Evolutionary conservation across 192 early-diverging fungal species (phyloP).

Genomic region (Rhizophagus sp.): DNA sequence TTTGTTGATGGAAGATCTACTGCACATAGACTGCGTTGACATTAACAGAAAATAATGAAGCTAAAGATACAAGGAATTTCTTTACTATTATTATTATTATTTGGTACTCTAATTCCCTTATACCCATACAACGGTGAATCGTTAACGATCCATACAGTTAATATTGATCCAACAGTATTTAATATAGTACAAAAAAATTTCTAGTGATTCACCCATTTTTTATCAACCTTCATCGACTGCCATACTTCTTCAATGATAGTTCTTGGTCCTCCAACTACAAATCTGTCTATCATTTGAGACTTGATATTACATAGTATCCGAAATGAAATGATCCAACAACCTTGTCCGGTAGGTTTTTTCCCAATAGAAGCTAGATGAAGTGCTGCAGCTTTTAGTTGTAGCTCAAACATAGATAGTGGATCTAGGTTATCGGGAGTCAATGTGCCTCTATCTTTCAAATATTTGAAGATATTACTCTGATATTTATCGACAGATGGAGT

Average conservation of each 20-base stretch:
- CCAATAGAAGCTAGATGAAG: not conserved
- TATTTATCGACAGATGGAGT: not conserved
- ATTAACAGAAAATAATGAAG: too few species aligned
- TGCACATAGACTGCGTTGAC: too few species aligned
- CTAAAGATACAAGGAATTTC: too few species aligned
- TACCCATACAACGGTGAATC: too few species aligned
- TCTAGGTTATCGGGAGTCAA: not conserved
- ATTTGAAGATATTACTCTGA: not conserved
- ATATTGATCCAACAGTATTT: too few species aligned
- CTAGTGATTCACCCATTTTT: not conserved
- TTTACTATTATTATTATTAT: too few species aligned
- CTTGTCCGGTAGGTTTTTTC: not conserved
- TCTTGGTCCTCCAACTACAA: not conserved
- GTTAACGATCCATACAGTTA: too few species aligned
- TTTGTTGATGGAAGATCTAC: too few species aligned
- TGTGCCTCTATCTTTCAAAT: not conserved
- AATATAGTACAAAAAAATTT: too few species aligned
- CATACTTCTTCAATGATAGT: not conserved
- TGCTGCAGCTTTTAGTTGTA: constrained; percentile 4
- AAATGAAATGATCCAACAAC: constrained; percentile 18
- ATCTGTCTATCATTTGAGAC: not conserved
- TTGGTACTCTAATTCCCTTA: too few species aligned
- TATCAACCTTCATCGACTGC: not conserved
- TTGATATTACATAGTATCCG: constrained; percentile 12
- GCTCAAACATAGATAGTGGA: not conserved